These are phyloP conservation scores for Physcomitrium patens DNA, from an alignment of 225 moss, liverwort and hornwort genomes.

Conservation along the genomic window DNA sequence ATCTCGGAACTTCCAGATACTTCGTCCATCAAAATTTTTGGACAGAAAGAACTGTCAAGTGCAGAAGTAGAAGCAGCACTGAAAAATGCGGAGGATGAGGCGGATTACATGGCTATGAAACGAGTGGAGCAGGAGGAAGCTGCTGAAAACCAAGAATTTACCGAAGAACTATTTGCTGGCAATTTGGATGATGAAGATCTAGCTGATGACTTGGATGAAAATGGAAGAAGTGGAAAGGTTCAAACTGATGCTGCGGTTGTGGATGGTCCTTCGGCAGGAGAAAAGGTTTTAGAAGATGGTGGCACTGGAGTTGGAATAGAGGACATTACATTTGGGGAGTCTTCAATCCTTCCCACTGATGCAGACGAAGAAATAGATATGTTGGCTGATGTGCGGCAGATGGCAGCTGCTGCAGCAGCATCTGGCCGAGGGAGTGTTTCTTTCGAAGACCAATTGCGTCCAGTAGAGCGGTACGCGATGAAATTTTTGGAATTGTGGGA, in stretches of 20 bases:
- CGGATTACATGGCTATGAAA: slow-evolving; percentile 99
- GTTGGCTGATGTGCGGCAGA: slow-evolving; percentile 96
- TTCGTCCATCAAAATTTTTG: slow-evolving; percentile 40
- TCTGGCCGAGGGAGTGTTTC: slow-evolving; percentile 80
- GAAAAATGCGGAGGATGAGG: slow-evolving; percentile 96
- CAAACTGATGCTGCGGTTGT: slow-evolving; percentile 29
- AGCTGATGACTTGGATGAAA: slow-evolving; percentile 84
- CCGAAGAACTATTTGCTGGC: slow-evolving; percentile 76
- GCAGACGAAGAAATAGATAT: slow-evolving; percentile 97
- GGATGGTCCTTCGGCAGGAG: slow-evolving; percentile 39
- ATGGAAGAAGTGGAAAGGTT: slow-evolving; percentile 37
- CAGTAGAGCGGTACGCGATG: slow-evolving; percentile 97
- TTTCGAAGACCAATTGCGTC: slow-evolving; percentile 90
- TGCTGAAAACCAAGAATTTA: slow-evolving; percentile 93
- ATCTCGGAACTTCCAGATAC: slow-evolving; percentile 26
- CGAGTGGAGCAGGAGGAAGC: slow-evolving; percentile 97
- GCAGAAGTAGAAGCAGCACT: slow-evolving; percentile 97
- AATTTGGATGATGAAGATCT: slow-evolving; percentile 91
- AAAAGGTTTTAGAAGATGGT: slow-evolving; percentile 34
- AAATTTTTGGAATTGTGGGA: slow-evolving; percentile 93
- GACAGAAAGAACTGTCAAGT: slow-evolving; percentile 72
- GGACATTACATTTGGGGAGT: slow-evolving; percentile 52
- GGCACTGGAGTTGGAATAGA: slow-evolving; percentile 35
- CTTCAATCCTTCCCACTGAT: slow-evolving; percentile 60
- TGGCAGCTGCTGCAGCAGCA: slow-evolving; percentile 95